Evolutionary conservation across 108 stramenopile genomes (phyloP).

Genomic region (Skeletonema costatum): DNA sequence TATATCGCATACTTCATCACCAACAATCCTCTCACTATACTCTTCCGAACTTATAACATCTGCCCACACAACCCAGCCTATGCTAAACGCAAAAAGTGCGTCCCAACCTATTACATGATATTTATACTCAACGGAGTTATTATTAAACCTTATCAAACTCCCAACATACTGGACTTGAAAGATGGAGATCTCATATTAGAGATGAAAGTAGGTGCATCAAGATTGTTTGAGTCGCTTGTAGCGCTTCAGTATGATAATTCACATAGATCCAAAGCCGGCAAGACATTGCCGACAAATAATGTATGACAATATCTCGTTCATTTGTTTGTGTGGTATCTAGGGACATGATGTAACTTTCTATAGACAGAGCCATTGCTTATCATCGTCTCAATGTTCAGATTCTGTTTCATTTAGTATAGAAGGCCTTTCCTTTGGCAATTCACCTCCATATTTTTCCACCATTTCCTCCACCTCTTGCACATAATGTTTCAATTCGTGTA

Average conservation of each 20-base stretch:
- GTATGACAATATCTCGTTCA: background rate
- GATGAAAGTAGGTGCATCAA: background rate
- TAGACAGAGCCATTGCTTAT: background rate
- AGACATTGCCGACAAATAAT: background rate
- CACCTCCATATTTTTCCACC: slow-evolving; percentile 14
- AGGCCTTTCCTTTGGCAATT: slow-evolving; percentile 16
- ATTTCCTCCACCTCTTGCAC: slow-evolving; percentile 31
- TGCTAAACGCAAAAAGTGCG: background rate
- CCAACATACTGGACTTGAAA: background rate
- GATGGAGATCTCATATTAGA: background rate
- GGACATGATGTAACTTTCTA: background rate
- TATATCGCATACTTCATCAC: background rate
- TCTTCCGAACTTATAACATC: background rate
- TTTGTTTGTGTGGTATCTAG: background rate
- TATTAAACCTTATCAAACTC: background rate
- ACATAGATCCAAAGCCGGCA: background rate
- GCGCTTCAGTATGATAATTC: background rate
- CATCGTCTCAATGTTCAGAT: background rate
- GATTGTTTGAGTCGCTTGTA: background rate
- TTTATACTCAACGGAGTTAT: background rate
- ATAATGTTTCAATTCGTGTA: slow-evolving; percentile 19
- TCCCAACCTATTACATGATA: background rate
- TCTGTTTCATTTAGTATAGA: background rate
- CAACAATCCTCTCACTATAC: background rate
- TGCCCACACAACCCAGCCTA: background rate